Conservation (phyloP, 1,284 basidiomycete species). For the Puccinia polysora region DNA sequence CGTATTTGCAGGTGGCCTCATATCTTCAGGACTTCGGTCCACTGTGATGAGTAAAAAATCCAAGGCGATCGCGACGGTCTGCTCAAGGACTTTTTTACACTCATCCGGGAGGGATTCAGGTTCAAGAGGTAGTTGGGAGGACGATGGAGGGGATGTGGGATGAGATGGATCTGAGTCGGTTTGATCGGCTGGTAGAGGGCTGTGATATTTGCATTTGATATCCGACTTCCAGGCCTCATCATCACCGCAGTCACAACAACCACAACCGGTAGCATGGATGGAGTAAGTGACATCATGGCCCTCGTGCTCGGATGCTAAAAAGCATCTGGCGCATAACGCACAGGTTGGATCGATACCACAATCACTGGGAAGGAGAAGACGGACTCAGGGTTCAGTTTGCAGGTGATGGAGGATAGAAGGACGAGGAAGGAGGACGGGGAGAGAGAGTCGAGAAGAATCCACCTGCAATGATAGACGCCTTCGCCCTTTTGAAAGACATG, state of each 20-base stretch:
- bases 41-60: constrained; percentile 76
- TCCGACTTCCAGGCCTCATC: constrained; percentile 71
- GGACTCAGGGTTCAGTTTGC: not conserved
- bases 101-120: constrained; percentile 55
- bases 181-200: constrained; percentile 51
- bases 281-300: constrained; percentile 87
- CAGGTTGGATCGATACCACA: constrained; percentile 82
- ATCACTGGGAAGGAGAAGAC: constrained; percentile 60
- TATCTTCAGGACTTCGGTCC: constrained; percentile 39
- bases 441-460: constrained; percentile 17
- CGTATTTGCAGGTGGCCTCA: constrained; percentile 26
- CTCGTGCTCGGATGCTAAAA: constrained; percentile 72
- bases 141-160: constrained; percentile 43
- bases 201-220: constrained; percentile 69
- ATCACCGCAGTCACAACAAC: constrained; percentile 86
- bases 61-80: constrained; percentile 69
- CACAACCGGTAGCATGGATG: constrained; percentile 71
- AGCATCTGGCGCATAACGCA: constrained; percentile 80
- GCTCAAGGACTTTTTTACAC: constrained; percentile 66
- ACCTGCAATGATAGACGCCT: constrained; percentile 52
- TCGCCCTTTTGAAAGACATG: constrained; percentile 53
- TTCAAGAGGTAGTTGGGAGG: constrained; percentile 45
- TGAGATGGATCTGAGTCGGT: constrained; percentile 45
- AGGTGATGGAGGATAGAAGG: constrained; percentile 5
- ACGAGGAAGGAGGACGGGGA: not conserved